Conservation (phyloP, 2,329 filamentous ascomycete species). For the Colletotrichum liaoningense region DNA sequence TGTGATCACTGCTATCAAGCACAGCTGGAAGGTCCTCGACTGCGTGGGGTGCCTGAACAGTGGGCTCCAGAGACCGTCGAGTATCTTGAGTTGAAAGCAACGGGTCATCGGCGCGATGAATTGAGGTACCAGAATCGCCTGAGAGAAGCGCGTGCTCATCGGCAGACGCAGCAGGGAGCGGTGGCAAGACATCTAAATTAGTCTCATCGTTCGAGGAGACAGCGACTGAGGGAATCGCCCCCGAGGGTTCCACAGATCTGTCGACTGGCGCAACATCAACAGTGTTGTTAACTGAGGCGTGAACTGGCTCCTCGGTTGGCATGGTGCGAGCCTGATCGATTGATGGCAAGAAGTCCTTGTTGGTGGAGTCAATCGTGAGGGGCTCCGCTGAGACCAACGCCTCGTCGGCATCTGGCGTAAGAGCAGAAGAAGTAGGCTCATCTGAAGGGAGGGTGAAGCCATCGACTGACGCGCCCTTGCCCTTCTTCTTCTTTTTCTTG, state of each 20-base stretch:
- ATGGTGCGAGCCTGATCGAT: background rate
- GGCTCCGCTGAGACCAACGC: background rate
- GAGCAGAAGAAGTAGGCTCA: background rate
- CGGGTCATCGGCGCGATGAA: background rate
- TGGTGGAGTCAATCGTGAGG: background rate
- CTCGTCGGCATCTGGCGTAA: background rate
- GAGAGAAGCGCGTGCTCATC: background rate
- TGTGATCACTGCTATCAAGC: background rate
- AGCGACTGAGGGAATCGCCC: background rate
- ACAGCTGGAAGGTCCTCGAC: background rate
- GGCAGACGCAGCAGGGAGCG: background rate
- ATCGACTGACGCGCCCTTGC: background rate
- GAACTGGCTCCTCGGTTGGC: background rate
- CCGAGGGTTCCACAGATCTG: background rate
- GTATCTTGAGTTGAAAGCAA: background rate
- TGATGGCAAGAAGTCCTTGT: background rate
- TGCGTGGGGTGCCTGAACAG: background rate
- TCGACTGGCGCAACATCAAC: background rate
- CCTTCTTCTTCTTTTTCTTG: conserved; percentile 46
- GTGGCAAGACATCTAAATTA: background rate
- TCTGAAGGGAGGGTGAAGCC: background rate
- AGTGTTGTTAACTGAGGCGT: background rate
- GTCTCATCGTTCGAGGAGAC: background rate
- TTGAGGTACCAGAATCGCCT: background rate
- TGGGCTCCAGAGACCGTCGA: background rate